Percentiles rank a stretch among this genome's conserved stretches.
Conservation (phyloP, 257 asterid genomes). For the Solanum raphanifolium region DNA sequence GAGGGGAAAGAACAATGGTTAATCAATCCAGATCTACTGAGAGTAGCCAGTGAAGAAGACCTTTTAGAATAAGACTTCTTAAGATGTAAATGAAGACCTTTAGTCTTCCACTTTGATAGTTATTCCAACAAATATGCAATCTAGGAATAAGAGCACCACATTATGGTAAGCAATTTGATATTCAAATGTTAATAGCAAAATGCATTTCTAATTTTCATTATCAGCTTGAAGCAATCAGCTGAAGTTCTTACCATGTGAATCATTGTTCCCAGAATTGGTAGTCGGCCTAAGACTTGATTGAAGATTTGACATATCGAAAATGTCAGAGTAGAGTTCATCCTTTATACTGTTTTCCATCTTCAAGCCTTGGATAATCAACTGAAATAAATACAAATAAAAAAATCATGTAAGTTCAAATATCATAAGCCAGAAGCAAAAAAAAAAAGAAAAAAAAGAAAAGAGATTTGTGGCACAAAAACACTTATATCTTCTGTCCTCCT, state of each 20-base stretch:
- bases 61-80: background rate
- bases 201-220: background rate
- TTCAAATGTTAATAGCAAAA: background rate
- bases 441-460: background rate
- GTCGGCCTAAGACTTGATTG: background rate
- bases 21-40: background rate
- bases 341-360: background rate
- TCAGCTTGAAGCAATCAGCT: background rate
- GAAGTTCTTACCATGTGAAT: background rate
- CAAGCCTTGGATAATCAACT: background rate
- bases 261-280: background rate
- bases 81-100: background rate
- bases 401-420: background rate
- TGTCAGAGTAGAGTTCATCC: conserved; percentile 1
- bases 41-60: background rate
- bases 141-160: background rate
- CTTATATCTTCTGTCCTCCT: background rate
- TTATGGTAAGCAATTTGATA: background rate
- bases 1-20: background rate
- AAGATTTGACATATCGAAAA: background rate
- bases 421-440: background rate
- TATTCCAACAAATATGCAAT: background rate
- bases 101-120: background rate
- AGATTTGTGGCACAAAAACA: background rate
- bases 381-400: background rate